Percentiles rank a stretch among this genome's conserved stretches.
Evolutionary conservation across 2,329 filamentous ascomycete genomes (phyloP).

Genomic region (Diaporthe sp.): DNA sequence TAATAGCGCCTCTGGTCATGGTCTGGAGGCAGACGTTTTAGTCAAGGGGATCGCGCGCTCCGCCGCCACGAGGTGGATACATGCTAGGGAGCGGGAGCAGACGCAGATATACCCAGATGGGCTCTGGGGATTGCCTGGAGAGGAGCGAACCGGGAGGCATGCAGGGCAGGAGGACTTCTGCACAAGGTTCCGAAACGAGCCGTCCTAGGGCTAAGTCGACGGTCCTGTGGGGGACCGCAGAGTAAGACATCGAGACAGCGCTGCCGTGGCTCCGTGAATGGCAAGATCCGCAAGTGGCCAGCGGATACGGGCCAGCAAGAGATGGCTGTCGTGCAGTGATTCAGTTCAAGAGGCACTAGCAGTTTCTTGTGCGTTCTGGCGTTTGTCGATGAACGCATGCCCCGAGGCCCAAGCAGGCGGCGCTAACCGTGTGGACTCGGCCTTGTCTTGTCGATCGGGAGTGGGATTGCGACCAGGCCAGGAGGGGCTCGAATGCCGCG

Average conservation of each 20-base stretch:
- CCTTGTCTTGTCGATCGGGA: conserved; percentile 6
- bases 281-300: conserved; percentile 30
- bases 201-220: conserved; percentile 14
- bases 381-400: conserved; percentile 30
- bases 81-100: conserved; percentile 12
- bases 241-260: conserved; percentile 40
- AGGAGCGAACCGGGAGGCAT: neutral
- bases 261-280: conserved; percentile 32
- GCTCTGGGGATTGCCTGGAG: neutral
- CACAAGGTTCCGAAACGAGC: conserved; percentile 25
- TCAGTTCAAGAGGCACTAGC: conserved; percentile 36
- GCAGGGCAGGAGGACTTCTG: conserved; percentile 21
- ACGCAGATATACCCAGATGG: conserved; percentile 20
- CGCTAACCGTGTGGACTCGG: conserved; percentile 29
- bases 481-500: conserved; percentile 13
- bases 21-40: neutral
- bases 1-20: conserved; percentile 23
- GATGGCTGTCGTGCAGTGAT: conserved; percentile 33
- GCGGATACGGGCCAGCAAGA: conserved; percentile 27
- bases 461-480: conserved; percentile 10
- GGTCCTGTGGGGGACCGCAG: conserved; percentile 35
- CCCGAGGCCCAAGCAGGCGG: conserved; percentile 38
- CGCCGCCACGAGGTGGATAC: conserved; percentile 3
- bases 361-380: conserved; percentile 37
- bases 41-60: conserved; percentile 24